Conservation (phyloP, 768 basidiomycete genomes). For the Phylloporus sp. region DNA sequence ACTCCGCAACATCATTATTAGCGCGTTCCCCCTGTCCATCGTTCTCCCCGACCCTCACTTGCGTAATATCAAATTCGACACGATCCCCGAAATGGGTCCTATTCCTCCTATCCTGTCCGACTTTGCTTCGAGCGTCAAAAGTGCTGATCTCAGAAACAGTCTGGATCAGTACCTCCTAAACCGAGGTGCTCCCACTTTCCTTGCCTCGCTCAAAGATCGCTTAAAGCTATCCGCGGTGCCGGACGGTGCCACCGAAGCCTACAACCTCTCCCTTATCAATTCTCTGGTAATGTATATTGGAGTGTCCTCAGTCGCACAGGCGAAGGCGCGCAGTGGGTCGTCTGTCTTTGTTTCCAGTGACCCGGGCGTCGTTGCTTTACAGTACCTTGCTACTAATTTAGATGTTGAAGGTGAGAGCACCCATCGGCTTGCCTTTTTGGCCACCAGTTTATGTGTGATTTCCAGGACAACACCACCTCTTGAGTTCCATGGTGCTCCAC, state of each 20-base stretch:
- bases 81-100: constrained; percentile 85
- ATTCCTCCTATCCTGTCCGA: constrained; percentile 91
- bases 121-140: constrained; percentile 79
- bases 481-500: constrained; percentile 91
- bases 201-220: constrained; percentile 74
- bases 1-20: constrained; percentile 92
- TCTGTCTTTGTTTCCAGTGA: constrained; percentile 78
- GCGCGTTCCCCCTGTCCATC: constrained; percentile 84
- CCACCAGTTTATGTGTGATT: not conserved
- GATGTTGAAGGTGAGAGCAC: constrained; percentile 80
- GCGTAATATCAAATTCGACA: constrained; percentile 66
- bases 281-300: constrained; percentile 95
- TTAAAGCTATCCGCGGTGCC: constrained; percentile 49
- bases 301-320: constrained; percentile 87
- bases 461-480: constrained; percentile 91
- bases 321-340: constrained; percentile 79
- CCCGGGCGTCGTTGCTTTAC: constrained; percentile 80
- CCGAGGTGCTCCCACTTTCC: constrained; percentile 68
- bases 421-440: not conserved
- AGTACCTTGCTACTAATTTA: constrained; percentile 77
- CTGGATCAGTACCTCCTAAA: constrained; percentile 85
- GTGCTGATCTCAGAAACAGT: constrained; percentile 69
- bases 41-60: constrained; percentile 85
- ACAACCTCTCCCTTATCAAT: constrained; percentile 89
- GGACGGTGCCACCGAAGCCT: constrained; percentile 53